phyloP scores from a whole-genome alignment of 1,139 yeast genomes.

The Yamadazyma membranifaciens region DNA sequence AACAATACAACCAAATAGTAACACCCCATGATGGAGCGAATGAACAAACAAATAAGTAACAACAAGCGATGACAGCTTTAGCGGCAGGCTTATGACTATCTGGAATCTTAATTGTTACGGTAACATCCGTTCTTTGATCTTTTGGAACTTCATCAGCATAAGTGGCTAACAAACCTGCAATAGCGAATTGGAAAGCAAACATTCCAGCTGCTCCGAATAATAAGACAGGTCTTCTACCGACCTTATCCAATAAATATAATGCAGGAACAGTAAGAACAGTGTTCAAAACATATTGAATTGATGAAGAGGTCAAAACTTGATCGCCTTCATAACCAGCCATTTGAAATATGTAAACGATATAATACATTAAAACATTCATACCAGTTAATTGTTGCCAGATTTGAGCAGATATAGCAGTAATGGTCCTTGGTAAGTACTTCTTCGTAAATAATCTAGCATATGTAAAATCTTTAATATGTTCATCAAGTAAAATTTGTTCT shows the following conservation, averaged over 20 bases:
- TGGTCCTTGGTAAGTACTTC: slow-evolving; percentile 28
- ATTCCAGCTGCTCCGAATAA: slow-evolving; percentile 41
- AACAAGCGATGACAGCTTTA: slow-evolving; percentile 50
- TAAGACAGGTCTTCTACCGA: slow-evolving; percentile 54
- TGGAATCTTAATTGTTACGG: slow-evolving; percentile 43
- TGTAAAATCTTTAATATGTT: slow-evolving; percentile 25
- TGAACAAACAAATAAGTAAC: slow-evolving; percentile 47
- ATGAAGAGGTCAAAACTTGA: slow-evolving; percentile 25
- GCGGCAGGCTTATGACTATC: slow-evolving; percentile 33
- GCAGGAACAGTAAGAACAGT: slow-evolving; percentile 42
- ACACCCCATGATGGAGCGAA: slow-evolving; percentile 56
- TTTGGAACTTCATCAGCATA: slow-evolving; percentile 30
- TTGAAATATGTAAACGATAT: slow-evolving; percentile 31
- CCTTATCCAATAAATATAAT: slow-evolving; percentile 45
- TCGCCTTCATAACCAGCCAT: slow-evolving; percentile 34
- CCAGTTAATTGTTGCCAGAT: slow-evolving; percentile 41
- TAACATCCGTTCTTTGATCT: slow-evolving; percentile 29
- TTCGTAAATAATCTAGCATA: slow-evolving; percentile 29
- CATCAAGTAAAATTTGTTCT: slow-evolving; percentile 29
- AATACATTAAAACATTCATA: slow-evolving; percentile 40
- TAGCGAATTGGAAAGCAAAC: slow-evolving; percentile 43
- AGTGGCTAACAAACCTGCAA: slow-evolving; percentile 45
- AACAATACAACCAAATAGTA: slow-evolving; percentile 51
- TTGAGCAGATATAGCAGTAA: slow-evolving; percentile 31
- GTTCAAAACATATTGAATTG: slow-evolving; percentile 38